A percentile compares a stretch with the other conserved stretches of the same genome.
Evolutionary conservation across 495 filamentous ascomycete genomes (phyloP).

Genomic region (Talaromyces stipitatus): DNA sequence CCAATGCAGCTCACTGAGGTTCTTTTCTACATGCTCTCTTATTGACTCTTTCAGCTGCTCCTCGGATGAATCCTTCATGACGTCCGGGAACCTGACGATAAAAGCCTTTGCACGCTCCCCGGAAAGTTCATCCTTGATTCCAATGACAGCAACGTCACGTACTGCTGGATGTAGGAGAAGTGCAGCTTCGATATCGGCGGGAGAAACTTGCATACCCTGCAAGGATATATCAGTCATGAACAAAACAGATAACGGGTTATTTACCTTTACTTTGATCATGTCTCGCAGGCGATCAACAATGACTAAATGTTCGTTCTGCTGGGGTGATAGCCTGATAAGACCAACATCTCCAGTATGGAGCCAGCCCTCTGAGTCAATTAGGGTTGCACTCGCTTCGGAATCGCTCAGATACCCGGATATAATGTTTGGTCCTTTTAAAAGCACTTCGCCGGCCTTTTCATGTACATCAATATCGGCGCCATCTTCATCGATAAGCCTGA

Average conservation of each 20-base stretch:
- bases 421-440: constrained; percentile 67
- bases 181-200: constrained; percentile 70
- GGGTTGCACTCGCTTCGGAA: constrained; percentile 76
- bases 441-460: constrained; percentile 72
- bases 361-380: constrained; percentile 51
- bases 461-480: constrained; percentile 68
- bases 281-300: constrained; percentile 76
- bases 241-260: neutral
- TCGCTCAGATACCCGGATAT: constrained; percentile 82
- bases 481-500: constrained; percentile 61
- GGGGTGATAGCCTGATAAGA: constrained; percentile 47
- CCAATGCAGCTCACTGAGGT: constrained; percentile 9
- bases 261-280: constrained; percentile 71
- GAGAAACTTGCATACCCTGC: constrained; percentile 71
- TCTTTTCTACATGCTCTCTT: constrained; percentile 8
- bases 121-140: constrained; percentile 52
- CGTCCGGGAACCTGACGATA: constrained; percentile 46
- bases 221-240: neutral
- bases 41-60: constrained; percentile 2
- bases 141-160: constrained; percentile 67
- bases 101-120: constrained; percentile 75
- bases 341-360: constrained; percentile 72
- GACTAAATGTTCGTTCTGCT: constrained; percentile 60
- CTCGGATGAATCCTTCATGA: constrained; percentile 4
- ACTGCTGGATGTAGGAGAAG: constrained; percentile 64